A percentile compares a stretch with the other conserved stretches of the same genome.
Evolutionary conservation across 257 asterid species (phyloP).

Genomic region (Primulina tabacum): DNA sequence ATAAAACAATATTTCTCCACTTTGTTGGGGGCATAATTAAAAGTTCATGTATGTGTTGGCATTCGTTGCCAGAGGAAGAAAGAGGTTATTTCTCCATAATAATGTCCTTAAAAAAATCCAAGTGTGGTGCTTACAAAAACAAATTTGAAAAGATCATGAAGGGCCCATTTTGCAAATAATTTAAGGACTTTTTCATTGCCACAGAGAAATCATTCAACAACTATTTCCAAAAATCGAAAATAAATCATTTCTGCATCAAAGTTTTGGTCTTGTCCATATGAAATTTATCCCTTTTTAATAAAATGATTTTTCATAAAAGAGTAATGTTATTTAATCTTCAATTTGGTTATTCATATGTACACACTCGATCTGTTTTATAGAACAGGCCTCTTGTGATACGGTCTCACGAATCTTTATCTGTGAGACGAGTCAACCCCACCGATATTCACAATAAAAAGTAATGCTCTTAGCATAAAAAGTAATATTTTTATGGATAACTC

Average conservation of each 20-base stretch:
- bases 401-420: no score
- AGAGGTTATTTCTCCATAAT: constrained; percentile 11
- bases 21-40: constrained; percentile 1
- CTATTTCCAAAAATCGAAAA: background rate
- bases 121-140: constrained; percentile 24
- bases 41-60: background rate
- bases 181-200: constrained; percentile 26
- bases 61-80: constrained; percentile 15
- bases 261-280: constrained; percentile 20
- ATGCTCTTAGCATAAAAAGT: no score
- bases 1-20: background rate
- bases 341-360: no score
- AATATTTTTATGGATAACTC: no score
- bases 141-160: constrained; percentile 16
- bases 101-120: background rate
- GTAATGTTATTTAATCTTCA: no score
- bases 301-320: background rate
- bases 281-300: background rate
- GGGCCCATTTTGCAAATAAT: constrained; percentile 30
- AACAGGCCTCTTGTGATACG: no score
- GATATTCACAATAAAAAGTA: no score
- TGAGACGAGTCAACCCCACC: no score
- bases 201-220: constrained; percentile 23
- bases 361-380: no score
- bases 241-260: background rate